A percentile compares a stretch with the other conserved stretches of the same genome.
Conservation (phyloP, 345 rosid species). For the Pistacia integerrima region DNA sequence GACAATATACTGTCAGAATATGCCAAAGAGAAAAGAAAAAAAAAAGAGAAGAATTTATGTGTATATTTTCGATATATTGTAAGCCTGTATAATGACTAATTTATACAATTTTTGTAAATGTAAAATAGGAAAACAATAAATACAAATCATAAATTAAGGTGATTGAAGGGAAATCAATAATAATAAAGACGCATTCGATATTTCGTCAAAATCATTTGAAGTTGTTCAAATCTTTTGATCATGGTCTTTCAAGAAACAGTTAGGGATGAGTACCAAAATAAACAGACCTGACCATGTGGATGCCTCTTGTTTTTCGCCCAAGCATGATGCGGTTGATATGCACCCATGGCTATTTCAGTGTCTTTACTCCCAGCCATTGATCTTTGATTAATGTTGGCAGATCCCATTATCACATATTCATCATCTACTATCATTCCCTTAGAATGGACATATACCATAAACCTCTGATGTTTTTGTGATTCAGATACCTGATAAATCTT, state of each 20-base stretch:
- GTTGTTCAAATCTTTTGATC: neutral
- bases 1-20: too few relatives aligned
- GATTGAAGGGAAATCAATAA: too few relatives aligned
- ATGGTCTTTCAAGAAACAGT: neutral
- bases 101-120: too few relatives aligned
- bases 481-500: slow-evolving; percentile 48
- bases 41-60: too few relatives aligned
- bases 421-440: slow-evolving; percentile 96
- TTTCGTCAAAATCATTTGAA: neutral
- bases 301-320: slow-evolving; percentile 57
- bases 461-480: slow-evolving; percentile 47
- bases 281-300: slow-evolving; percentile 84
- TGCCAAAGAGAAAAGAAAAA: too few relatives aligned
- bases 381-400: slow-evolving; percentile 96
- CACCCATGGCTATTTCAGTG: slow-evolving; percentile 95
- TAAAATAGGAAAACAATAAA: too few relatives aligned
- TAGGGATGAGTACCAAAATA: neutral
- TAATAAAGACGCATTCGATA: too few relatives aligned
- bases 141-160: too few relatives aligned
- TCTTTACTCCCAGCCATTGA: slow-evolving; percentile 97
- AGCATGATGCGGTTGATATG: slow-evolving; percentile 85
- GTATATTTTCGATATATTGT: too few relatives aligned
- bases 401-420: slow-evolving; percentile 85
- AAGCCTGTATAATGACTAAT: too few relatives aligned
- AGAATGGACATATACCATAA: slow-evolving; percentile 93